Evolutionary conservation across 116 monocot genomes (phyloP), one percentile per base, ranked within the genome.

Genomic region (Posidonia oceanica): DNA sequence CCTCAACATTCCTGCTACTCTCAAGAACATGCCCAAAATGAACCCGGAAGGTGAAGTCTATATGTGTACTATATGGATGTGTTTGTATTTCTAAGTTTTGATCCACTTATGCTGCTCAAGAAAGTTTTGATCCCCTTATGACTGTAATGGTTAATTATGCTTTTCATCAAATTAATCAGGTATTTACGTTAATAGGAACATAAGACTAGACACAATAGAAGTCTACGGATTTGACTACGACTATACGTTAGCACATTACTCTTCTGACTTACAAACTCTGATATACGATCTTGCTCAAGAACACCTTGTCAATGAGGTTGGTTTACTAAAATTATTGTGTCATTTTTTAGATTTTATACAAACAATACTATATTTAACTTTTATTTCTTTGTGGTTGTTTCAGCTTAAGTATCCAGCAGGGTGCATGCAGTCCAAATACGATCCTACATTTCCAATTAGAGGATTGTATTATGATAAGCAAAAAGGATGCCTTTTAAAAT

Each of bases 201-300:
- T 98, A 16, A 93, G 84, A 63, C 58, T 98, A 77, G 93, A 93
- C 61, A 77, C 64, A 3, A 78, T 98, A 60, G 82, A 98, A 73
- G 98, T 98, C 7, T 98, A 98, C 69, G 98, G 98, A 29, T 98
- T 98, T 44, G 98, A 98, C 71, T 98, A 98, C 65, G 98, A 98
- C 81, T 98, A 98, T 72, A 98, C 98, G 14, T 77, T 98, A 70
- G 86, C 98, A 15, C 98, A 98, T 75, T 98, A 98, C 81, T 86
- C 93, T 6, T 68, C 77, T 36, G 70, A 92, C 61, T 56, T 98
- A 54, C 88, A 93, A 69, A 80, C 71, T 66, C 69, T 98, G 73
- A 98, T 85, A 18, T 98, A 98, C 68, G 88, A 90, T 72, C 81
- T 90, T 67, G 93, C 98, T 12, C 93, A 93, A 56, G 71, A 88